Evolutionary conservation across 345 rosid genomes (phyloP), one percentile per base, ranked within the genome.

Genomic region (Eucalyptus polybractea): DNA sequence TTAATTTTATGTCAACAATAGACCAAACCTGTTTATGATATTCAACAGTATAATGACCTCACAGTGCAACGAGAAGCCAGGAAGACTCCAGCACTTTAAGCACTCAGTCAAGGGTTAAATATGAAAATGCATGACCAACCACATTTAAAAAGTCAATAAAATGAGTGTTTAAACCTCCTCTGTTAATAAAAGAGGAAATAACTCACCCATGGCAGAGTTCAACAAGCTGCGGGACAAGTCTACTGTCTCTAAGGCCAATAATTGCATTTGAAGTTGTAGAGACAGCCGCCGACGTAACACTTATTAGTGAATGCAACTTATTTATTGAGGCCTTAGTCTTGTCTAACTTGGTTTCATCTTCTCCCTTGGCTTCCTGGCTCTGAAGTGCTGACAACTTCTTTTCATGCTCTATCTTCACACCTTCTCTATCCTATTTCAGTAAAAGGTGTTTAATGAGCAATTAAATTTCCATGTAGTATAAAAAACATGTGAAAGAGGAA

Each of bases 311-410:
- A 81, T 98, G 99, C 90, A 97, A 91, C 93, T 92, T 95, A 85
- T 90, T 89, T 91, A 98, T 93, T 16, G 99, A 91, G 65, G 95
- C 93, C 93, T 96, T 97, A 12, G 99, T 97, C 93, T 97, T 98
- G 94, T 96, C 97, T 50, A 97, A 88, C 94, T 98, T 98, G 25
- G 92, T 83, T 89, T 95, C 99, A 91, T 95, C 97, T 33, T 94
- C 98, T 33, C 99, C 99, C 91, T 96, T 98, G 93, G 95, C 94
- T 92, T 98, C 99, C 90, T 96, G 99, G 89, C 97, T 96, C 93
- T 98, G 99, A 89, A 98, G 93, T 11, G 94, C 92, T 8, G 98
- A 90, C 60, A 98, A 93, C 95, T 98, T 98, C 91, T 93, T 98
- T 88, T 95, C 95, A 87, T 96, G 98, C 92, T 94, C 99, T 92